phyloP scores from a whole-genome alignment of 345 rosid genomes.

The Brassica cretica region DNA sequence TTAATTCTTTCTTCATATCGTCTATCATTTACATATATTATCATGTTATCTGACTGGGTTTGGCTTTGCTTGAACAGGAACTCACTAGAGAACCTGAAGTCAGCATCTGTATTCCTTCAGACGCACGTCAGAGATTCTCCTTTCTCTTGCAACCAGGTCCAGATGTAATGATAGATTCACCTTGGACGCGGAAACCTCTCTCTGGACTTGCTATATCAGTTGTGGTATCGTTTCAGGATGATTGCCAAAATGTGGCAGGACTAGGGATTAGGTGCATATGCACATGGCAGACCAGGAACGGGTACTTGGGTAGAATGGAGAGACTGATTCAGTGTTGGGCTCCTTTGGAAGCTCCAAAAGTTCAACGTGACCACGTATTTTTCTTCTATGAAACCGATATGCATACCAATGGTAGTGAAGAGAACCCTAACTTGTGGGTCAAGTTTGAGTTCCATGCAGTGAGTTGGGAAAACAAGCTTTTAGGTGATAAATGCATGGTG shows the following conservation, averaged over 20 bases:
- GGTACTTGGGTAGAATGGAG: background rate
- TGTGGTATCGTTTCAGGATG: background rate
- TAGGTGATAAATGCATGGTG: background rate
- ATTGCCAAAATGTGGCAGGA: background rate
- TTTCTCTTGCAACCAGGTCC: background rate
- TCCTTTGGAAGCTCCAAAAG: background rate
- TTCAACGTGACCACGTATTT: background rate
- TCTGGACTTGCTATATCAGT: background rate
- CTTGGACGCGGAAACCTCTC: background rate
- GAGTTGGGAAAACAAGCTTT: background rate
- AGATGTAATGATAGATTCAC: background rate
- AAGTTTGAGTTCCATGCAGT: background rate
- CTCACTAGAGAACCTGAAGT: background rate
- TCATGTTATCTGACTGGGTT: background rate
- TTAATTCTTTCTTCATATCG: background rate
- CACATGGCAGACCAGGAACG: constrained; percentile 7
- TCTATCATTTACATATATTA: background rate
- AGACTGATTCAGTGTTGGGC: constrained; percentile 1
- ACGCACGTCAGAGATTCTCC: background rate
- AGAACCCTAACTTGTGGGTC: background rate
- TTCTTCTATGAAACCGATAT: constrained; percentile 3
- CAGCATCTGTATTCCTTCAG: constrained; percentile 20
- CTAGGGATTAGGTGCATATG: background rate
- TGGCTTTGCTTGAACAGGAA: constrained; percentile 3
- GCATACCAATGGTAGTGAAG: background rate